Evolutionary conservation across 2,329 filamentous ascomycete species (phyloP).

Genomic region (Fusarium humuli): DNA sequence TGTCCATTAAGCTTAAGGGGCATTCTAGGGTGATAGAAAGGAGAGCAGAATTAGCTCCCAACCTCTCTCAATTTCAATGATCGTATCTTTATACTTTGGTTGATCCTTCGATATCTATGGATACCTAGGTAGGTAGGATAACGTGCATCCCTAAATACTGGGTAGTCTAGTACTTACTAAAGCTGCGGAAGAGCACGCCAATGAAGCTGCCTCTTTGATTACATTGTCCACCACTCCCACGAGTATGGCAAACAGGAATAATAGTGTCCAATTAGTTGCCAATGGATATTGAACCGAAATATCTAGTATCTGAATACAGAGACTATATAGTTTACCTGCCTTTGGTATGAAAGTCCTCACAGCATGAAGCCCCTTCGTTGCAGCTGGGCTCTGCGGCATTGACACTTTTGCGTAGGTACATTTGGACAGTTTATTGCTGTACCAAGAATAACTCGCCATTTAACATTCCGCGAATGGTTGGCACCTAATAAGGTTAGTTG

Average conservation of each 20-base stretch:
- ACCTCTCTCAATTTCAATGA: conserved; percentile 7
- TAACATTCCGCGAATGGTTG: too few species aligned
- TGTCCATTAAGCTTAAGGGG: conserved; percentile 29
- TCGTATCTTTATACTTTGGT: not conserved
- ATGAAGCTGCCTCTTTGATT: not conserved
- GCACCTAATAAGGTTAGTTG: not conserved
- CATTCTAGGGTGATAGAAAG: conserved; percentile 30
- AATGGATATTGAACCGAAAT: too few species aligned
- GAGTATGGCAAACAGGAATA: not conserved
- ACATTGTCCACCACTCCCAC: not conserved
- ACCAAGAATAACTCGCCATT: not conserved
- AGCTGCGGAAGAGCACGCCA: not conserved
- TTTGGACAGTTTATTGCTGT: not conserved
- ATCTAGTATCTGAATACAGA: not conserved
- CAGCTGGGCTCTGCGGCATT: not conserved
- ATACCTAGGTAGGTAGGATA: not conserved
- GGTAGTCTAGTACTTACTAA: too few species aligned
- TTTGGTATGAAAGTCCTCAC: not conserved
- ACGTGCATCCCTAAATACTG: not conserved
- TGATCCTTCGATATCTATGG: not conserved
- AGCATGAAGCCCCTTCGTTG: not conserved
- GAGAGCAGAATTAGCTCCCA: conserved; percentile 18
- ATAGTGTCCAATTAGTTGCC: not conserved
- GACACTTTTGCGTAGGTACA: not conserved
- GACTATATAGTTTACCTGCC: not conserved